A percentile compares a stretch with the other conserved stretches of the same genome.
Conservation (phyloP, 495 filamentous ascomycete genomes). For the Neurospora discreta region DNA sequence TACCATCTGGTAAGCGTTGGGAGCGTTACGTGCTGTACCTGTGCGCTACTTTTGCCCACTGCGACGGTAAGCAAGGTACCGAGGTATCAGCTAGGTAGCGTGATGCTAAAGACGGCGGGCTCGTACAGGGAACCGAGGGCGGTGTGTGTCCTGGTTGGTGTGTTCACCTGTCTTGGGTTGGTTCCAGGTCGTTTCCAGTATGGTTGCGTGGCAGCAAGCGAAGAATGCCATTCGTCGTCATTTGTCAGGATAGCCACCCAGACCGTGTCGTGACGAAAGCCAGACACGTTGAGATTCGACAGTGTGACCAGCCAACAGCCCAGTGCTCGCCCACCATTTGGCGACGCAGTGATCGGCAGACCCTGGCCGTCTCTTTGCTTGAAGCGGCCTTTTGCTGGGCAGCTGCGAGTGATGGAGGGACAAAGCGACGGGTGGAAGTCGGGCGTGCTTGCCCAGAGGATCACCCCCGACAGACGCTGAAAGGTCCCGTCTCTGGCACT, state of each 20-base stretch:
- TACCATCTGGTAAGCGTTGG: not conserved
- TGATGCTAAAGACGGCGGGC: not conserved
- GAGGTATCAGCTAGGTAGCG: not conserved
- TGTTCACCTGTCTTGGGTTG: not conserved
- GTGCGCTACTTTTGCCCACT: not conserved
- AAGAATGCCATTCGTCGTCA: slow-evolving; percentile 20
- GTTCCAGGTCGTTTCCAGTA: not conserved
- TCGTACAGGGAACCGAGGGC: not conserved
- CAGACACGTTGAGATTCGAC: slow-evolving; percentile 4
- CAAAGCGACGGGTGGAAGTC: not conserved
- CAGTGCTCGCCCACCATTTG: slow-evolving; percentile 13
- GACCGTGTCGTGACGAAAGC: slow-evolving; percentile 8
- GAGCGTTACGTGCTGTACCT: not conserved
- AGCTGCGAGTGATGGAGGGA: not conserved
- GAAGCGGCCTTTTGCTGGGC: not conserved
- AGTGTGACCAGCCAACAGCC: not conserved
- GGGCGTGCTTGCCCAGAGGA: not conserved
- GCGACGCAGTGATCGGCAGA: slow-evolving; percentile 7
- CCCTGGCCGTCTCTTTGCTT: slow-evolving; percentile 7
- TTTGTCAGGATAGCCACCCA: slow-evolving; percentile 1
- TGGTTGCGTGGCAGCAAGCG: slow-evolving; percentile 11
- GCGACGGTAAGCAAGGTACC: not conserved
- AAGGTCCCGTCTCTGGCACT: not conserved
- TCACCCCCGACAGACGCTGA: not conserved
- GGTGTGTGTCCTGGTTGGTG: not conserved